Percentiles rank a stretch among this genome's conserved stretches.
Conservation (phyloP, 495 filamentous ascomycete species). For the Viridothelium virens region DNA sequence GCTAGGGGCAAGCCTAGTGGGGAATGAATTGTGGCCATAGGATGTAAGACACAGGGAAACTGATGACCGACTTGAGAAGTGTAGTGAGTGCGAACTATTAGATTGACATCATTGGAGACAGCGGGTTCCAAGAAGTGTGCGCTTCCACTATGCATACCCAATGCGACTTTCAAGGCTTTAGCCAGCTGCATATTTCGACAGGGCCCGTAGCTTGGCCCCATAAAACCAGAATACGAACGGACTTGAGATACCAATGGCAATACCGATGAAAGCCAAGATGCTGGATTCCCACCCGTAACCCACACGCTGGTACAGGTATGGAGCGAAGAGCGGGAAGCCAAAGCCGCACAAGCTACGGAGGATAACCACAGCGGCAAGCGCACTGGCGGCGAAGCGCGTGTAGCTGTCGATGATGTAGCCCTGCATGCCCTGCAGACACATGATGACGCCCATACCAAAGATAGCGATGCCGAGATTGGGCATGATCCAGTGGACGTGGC, state of each 20-base stretch:
- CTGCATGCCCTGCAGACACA: conserved; percentile 55
- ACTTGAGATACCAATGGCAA: conserved; percentile 24
- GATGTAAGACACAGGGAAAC: neutral
- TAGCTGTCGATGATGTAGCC: conserved; percentile 66
- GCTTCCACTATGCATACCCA: neutral
- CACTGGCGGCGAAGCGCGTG: conserved; percentile 61
- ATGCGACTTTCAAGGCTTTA: neutral
- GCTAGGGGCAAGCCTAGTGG: neutral
- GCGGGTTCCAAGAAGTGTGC: neutral
- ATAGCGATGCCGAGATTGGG: conserved; percentile 58
- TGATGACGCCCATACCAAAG: conserved; percentile 48
- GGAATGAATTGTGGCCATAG: neutral
- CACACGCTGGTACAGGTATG: conserved; percentile 47
- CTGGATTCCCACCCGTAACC: conserved; percentile 25
- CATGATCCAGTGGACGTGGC: conserved; percentile 57
- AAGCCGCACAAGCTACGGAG: conserved; percentile 59
- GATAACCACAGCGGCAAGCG: conserved; percentile 53
- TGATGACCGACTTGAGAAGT: neutral
- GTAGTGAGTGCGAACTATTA: neutral
- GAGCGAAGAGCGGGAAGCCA: conserved; percentile 66
- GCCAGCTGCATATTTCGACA: conserved; percentile 24
- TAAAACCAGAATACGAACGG: conserved; percentile 25
- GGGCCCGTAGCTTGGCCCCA: conserved; percentile 17
- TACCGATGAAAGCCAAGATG: conserved; percentile 21
- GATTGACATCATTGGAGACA: neutral